phyloP scores from a whole-genome alignment of 2,329 filamentous ascomycete species.

The Aspergillus eucalypticola region DNA sequence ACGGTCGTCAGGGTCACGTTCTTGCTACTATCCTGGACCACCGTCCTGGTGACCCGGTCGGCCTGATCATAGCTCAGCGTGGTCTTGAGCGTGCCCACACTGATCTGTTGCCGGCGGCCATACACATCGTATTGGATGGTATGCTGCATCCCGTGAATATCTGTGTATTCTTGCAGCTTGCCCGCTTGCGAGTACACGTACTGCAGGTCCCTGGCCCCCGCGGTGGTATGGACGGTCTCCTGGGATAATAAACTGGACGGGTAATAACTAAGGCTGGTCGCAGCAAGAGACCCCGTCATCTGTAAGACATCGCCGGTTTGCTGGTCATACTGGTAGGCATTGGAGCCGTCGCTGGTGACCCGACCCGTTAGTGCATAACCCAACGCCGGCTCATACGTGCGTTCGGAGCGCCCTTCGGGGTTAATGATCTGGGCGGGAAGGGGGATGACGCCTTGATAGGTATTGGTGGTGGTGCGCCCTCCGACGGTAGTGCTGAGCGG shows the following conservation, averaged over 20 bases:
- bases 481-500: background rate
- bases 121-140: constrained; percentile 5
- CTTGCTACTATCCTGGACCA: background rate
- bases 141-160: constrained; percentile 12
- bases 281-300: background rate
- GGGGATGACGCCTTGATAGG: background rate
- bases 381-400: constrained; percentile 3
- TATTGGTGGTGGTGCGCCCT: background rate
- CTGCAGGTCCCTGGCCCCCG: background rate
- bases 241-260: background rate
- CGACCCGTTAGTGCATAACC: background rate
- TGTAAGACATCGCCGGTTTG: background rate
- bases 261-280: background rate
- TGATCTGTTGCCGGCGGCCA: background rate
- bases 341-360: background rate
- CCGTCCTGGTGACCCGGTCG: background rate
- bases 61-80: background rate
- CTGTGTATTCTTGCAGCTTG: constrained; percentile 10
- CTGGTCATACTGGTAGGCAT: constrained; percentile 2
- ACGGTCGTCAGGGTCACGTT: background rate
- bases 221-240: background rate
- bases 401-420: background rate
- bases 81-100: background rate
- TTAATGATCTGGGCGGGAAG: background rate
- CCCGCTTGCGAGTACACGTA: constrained; percentile 11